Conservation (phyloP, 1,284 basidiomycete species). For the Malassezia furfur region DNA sequence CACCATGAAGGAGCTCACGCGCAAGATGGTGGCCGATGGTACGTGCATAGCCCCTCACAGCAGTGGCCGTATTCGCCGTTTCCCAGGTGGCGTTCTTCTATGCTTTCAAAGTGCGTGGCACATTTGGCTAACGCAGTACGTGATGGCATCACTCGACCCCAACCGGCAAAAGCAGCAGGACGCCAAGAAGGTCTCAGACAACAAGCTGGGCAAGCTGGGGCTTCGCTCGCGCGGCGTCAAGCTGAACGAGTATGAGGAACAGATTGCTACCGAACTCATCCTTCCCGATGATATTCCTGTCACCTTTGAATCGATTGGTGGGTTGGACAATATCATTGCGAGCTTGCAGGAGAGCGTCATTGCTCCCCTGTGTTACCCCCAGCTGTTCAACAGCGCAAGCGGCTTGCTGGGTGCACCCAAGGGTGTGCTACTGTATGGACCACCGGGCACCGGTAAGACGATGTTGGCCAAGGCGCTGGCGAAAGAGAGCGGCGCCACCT, state of each 20-base stretch:
- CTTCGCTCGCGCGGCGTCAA: constrained; percentile 27
- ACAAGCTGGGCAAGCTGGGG: constrained; percentile 42
- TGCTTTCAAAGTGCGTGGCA: constrained; percentile 43
- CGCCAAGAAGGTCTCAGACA: constrained; percentile 41
- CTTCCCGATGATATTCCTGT: constrained; percentile 52
- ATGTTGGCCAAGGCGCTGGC: constrained; percentile 51
- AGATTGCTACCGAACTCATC: constrained; percentile 53
- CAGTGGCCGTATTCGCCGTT: constrained; percentile 36
- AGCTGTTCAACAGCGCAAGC: constrained; percentile 62
- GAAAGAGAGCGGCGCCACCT: constrained; percentile 88
- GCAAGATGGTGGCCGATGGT: constrained; percentile 41
- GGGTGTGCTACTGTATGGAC: constrained; percentile 52
- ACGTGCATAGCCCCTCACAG: background rate
- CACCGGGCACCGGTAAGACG: constrained; percentile 50
- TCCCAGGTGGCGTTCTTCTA: constrained; percentile 49
- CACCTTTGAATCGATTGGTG: constrained; percentile 66
- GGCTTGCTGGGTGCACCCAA: constrained; percentile 56
- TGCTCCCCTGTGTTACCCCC: constrained; percentile 84
- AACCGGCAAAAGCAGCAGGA: constrained; percentile 44
- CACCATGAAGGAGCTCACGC: constrained; percentile 35
- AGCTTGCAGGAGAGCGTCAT: constrained; percentile 91
- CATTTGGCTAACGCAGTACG: constrained; percentile 23
- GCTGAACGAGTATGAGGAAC: constrained; percentile 50
- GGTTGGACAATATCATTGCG: constrained; percentile 81
- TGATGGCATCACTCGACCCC: constrained; percentile 49